Evolutionary conservation across 2,329 filamentous ascomycete genomes (phyloP), one percentile per base, ranked within the genome.

Genomic region (Penicillium palitans): DNA sequence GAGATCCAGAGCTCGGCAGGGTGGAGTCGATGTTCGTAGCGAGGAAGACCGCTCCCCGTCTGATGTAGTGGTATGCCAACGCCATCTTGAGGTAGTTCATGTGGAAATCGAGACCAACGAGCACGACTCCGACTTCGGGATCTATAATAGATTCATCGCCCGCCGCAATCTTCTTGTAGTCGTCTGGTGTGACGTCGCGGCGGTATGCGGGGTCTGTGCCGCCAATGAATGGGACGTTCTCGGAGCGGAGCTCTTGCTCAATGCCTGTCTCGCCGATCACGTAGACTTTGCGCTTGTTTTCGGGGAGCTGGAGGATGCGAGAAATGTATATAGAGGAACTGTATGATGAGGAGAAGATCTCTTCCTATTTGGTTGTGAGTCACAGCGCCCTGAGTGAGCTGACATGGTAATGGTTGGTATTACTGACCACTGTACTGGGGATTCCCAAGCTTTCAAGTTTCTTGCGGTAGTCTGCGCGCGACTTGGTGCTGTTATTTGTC

Each of bases 401-500:
- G 17, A 13, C 6, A n/a, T 31, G 53, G 5, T 21, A 17, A 25
- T 12, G 21, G 12, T 15, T 6, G 12, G 7, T 19, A 19, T 31
- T 10, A 70, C 76, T 31, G 71, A 85, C 84, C 61, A 89, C 85
- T 58, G 85, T 82, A 67, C 86, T 87, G 1, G 89, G 88, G 68
- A 99, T 96, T 47, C 89, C 90, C 73, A 97, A 83, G 54, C 80
- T 80, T 47, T 89, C 86, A 60, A 99, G 88, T 73, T 98, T 99
- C 80, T 93, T 91, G 74, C 90, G 88, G 78, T 99, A 99, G 74
- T 97, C 92, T 50, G 84, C 81, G 57, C 95, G 89, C 12, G 93
- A 96, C 75, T 99, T 99, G 57, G 95, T 98, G 71, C 92, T 97
- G 80, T 99, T 99, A 80, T 99, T 99, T 41, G 95, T 99, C 52